Percentiles rank a stretch among this genome's conserved stretches.
Evolutionary conservation across 352 stramenopile species (phyloP).

Genomic region (Phytophthora melonis): DNA sequence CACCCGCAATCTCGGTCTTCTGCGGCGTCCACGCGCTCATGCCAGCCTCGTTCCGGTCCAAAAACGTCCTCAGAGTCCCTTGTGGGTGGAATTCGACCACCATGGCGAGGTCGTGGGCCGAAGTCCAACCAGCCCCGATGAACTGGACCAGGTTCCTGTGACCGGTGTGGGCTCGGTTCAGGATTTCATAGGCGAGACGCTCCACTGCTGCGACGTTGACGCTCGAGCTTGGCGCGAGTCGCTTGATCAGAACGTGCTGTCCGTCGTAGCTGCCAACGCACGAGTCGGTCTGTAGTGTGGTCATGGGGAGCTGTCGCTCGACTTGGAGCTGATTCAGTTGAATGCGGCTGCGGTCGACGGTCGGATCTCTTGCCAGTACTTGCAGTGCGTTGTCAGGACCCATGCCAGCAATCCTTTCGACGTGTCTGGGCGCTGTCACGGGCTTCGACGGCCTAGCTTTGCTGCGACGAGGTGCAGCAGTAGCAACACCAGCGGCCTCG

Average conservation of each 20-base stretch:
- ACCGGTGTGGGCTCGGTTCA: slow-evolving; percentile 35
- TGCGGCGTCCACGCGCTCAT: slow-evolving; percentile 24
- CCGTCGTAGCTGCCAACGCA: slow-evolving; percentile 23
- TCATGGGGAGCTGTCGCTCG: slow-evolving; percentile 35
- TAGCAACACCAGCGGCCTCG: background rate
- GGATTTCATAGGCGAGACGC: slow-evolving; percentile 59
- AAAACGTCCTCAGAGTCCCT: slow-evolving; percentile 28
- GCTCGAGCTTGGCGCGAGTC: slow-evolving; percentile 6
- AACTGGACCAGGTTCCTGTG: slow-evolving; percentile 70
- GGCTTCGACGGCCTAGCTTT: background rate
- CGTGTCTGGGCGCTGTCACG: slow-evolving; percentile 3
- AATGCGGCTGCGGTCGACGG: slow-evolving; percentile 19
- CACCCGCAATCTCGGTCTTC: slow-evolving; percentile 34
- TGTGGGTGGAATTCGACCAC: slow-evolving; percentile 29
- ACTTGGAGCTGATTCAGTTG: slow-evolving; percentile 23
- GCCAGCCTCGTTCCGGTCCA: slow-evolving; percentile 12
- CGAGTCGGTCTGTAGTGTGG: slow-evolving; percentile 36
- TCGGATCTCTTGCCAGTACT: slow-evolving; percentile 24
- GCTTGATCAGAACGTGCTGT: slow-evolving; percentile 30
- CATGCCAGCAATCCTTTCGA: slow-evolving; percentile 21
- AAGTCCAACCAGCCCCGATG: slow-evolving; percentile 61
- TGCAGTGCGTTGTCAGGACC: slow-evolving; percentile 20
- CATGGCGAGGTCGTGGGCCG: slow-evolving; percentile 19
- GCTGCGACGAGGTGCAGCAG: slow-evolving; percentile 14
- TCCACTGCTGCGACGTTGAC: slow-evolving; percentile 32